A percentile compares a stretch with the other conserved stretches of the same genome.
Conservation (phyloP, 805 yeast species). For the Debaryomyces castellii region DNA sequence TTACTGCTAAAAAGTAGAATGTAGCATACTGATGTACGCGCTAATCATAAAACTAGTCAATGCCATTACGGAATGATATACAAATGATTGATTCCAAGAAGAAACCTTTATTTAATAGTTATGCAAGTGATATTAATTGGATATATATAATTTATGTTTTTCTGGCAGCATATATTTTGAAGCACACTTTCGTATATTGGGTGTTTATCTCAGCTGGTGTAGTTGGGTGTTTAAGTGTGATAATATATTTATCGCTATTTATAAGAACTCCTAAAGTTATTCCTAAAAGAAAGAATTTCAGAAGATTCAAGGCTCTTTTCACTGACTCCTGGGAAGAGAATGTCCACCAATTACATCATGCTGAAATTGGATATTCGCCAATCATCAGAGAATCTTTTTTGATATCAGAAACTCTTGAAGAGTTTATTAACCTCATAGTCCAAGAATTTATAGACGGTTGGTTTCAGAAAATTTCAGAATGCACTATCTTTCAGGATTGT, state of each 20-base stretch:
- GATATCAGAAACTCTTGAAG: conserved; percentile 53
- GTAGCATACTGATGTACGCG: background rate
- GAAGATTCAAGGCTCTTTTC: conserved; percentile 1
- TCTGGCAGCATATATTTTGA: background rate
- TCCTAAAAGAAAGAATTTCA: background rate
- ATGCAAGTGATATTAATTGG: background rate
- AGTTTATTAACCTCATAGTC: conserved; percentile 47
- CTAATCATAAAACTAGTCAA: background rate
- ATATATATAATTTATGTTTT: background rate
- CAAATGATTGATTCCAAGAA: background rate
- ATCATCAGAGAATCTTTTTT: conserved; percentile 49
- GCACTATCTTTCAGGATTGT: conserved; percentile 31
- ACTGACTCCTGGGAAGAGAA: conserved; percentile 11
- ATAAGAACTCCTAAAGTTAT: background rate
- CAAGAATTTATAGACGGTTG: conserved; percentile 57
- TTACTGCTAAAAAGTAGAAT: background rate
- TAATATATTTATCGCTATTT: background rate
- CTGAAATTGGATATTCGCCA: conserved; percentile 20
- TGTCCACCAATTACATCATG: conserved; percentile 20
- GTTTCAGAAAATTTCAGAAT: conserved; percentile 47
- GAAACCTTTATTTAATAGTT: background rate
- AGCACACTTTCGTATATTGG: background rate
- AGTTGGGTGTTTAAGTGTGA: background rate
- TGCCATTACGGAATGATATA: background rate
- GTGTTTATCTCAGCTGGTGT: background rate